These are phyloP conservation scores for Papiliotrema flavescens DNA, from an alignment of 1,284 basidiomycete genomes.

Conservation along the genomic window DNA sequence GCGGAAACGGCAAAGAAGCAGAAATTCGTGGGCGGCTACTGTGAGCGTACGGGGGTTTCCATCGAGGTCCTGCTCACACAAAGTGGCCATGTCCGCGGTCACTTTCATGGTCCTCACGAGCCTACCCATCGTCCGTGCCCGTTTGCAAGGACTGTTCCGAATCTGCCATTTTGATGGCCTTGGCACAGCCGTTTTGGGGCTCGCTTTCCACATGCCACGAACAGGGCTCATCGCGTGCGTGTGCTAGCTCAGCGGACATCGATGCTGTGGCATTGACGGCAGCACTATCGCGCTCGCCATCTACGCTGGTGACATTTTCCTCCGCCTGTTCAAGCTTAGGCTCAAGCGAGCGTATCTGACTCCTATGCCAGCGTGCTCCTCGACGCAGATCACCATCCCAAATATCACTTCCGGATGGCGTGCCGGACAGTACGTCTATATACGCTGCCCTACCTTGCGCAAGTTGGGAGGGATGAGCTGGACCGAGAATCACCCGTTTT, in stretches of 20 bases:
- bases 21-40: neutral
- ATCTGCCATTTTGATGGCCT: neutral
- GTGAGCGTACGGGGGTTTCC: neutral
- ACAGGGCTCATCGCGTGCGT: neutral
- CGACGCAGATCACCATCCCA: conserved; percentile 1
- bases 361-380: neutral
- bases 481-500: conserved; percentile 1
- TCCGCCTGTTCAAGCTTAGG: neutral
- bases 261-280: neutral
- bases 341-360: neutral
- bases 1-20: neutral
- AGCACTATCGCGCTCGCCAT: neutral
- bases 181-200: neutral
- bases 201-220: neutral
- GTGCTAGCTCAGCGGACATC: neutral
- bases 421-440: neutral
- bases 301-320: neutral
- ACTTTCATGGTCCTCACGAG: neutral
- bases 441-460: neutral
- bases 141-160: neutral
- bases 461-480: neutral
- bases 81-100: neutral
- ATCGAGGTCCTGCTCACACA: neutral
- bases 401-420: conserved; percentile 1
- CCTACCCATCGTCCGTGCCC: neutral